These are phyloP conservation scores for Tuber melanosporum DNA, from an alignment of 495 filamentous ascomycete genomes.

Conservation along the genomic window DNA sequence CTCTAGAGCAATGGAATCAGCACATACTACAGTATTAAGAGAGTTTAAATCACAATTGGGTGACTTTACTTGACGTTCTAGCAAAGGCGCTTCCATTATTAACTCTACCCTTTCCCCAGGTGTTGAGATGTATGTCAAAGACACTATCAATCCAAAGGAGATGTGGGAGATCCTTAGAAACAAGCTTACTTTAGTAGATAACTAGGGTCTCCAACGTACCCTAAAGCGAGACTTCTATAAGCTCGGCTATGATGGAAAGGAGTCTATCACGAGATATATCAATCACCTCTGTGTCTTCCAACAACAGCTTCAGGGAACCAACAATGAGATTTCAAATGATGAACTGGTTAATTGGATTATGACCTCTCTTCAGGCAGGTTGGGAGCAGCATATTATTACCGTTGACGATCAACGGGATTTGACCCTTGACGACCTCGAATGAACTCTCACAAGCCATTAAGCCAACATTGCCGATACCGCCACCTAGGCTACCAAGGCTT, in stretches of 20 bases:
- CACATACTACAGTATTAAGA: not conserved
- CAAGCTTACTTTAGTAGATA: not conserved
- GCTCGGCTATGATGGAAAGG: not conserved
- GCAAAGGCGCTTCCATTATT: not conserved
- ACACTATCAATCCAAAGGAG: not conserved
- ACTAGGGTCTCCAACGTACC: not conserved
- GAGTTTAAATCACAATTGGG: not conserved
- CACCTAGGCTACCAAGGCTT: too few relatives aligned
- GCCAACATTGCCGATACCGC: too few relatives aligned
- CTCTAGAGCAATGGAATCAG: not conserved
- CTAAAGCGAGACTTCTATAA: not conserved
- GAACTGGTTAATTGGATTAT: too few relatives aligned
- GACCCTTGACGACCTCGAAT: too few relatives aligned
- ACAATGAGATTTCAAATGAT: too few relatives aligned
- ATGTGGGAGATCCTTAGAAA: not conserved
- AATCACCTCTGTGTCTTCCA: not conserved
- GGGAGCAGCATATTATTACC: too few relatives aligned
- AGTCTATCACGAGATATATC: not conserved
- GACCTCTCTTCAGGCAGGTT: too few relatives aligned
- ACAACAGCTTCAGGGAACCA: too few relatives aligned
- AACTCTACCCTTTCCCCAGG: not conserved
- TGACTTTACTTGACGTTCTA: not conserved
- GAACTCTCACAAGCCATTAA: too few relatives aligned
- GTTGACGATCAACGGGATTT: too few relatives aligned
- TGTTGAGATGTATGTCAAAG: not conserved